Conservation (phyloP, 2,329 filamentous ascomycete species). For the Pyricularia sp. region DNA sequence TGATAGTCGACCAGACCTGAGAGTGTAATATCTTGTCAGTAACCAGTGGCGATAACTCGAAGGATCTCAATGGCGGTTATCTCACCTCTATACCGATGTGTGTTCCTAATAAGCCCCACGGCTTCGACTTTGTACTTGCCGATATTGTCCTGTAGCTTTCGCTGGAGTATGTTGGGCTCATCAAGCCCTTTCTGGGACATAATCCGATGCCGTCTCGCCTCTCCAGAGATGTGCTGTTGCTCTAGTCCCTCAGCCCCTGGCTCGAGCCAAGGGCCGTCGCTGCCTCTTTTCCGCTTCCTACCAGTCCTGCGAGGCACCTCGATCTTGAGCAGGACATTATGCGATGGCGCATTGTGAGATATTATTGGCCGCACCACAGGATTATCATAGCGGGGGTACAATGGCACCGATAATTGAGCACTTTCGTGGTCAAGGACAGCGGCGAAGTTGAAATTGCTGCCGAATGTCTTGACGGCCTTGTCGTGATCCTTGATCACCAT, state of each 20-base stretch:
- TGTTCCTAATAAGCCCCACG: slow-evolving; percentile 65
- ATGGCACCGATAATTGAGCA: slow-evolving; percentile 42
- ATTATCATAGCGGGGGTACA: slow-evolving; percentile 75
- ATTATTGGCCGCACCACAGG: slow-evolving; percentile 68
- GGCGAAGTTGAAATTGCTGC: slow-evolving; percentile 25
- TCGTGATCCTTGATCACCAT: slow-evolving; percentile 29
- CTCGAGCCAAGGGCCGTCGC: slow-evolving; percentile 54
- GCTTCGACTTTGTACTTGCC: slow-evolving; percentile 58
- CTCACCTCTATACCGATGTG: slow-evolving; percentile 73
- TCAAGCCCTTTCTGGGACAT: slow-evolving; percentile 22
- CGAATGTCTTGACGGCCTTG: slow-evolving; percentile 31
- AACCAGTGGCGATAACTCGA: not conserved
- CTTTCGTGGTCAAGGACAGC: slow-evolving; percentile 33
- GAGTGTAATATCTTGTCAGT: not conserved
- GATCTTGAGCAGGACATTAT: slow-evolving; percentile 80
- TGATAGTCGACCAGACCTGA: slow-evolving; percentile 75
- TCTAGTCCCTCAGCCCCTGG: slow-evolving; percentile 22
- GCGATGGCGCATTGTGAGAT: slow-evolving; percentile 66
- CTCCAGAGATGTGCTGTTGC: not conserved
- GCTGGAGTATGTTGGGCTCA: slow-evolving; percentile 44
- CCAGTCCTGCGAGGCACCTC: slow-evolving; percentile 82
- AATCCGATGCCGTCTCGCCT: not conserved
- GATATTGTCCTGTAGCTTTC: slow-evolving; percentile 61
- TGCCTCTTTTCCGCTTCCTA: slow-evolving; percentile 75
- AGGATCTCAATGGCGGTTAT: not conserved